phyloP scores from a whole-genome alignment of 2,329 filamentous ascomycete genomes.

The Talaromyces funiculosus region DNA sequence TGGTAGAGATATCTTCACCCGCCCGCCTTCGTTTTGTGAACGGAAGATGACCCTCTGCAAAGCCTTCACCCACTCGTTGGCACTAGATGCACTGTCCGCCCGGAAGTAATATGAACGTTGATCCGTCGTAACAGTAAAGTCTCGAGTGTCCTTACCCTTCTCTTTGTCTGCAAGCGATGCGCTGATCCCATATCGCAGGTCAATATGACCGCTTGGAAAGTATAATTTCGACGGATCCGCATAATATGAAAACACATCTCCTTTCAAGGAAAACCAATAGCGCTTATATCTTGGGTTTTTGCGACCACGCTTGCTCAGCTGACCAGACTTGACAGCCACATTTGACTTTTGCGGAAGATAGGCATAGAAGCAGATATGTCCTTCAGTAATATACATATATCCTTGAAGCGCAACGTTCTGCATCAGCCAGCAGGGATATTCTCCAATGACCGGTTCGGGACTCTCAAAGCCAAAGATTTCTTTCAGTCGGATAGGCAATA shows the following conservation, averaged over 20 bases:
- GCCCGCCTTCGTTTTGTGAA: constrained; percentile 92
- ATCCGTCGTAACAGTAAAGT: constrained; percentile 77
- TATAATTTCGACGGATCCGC: constrained; percentile 77
- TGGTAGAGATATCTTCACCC: constrained; percentile 89
- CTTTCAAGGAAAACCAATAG: constrained; percentile 91
- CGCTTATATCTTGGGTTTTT: constrained; percentile 81
- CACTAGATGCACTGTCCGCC: constrained; percentile 79
- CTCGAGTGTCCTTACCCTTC: constrained; percentile 62
- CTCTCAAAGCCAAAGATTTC: constrained; percentile 80
- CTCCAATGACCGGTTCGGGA: constrained; percentile 77
- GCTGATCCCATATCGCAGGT: constrained; percentile 84
- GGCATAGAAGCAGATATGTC: constrained; percentile 94
- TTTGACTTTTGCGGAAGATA: constrained; percentile 90
- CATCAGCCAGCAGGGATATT: constrained; percentile 89
- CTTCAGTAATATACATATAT: constrained; percentile 90
- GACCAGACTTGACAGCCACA: constrained; percentile 75
- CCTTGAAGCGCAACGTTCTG: constrained; percentile 89
- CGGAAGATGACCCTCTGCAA: constrained; percentile 92
- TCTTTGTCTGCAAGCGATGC: constrained; percentile 72
- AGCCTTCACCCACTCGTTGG: constrained; percentile 93
- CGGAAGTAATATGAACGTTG: constrained; percentile 79
- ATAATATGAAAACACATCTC: constrained; percentile 87
- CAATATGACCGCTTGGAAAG: constrained; percentile 86
- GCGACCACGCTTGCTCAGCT: constrained; percentile 80
- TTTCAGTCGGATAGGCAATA: constrained; percentile 65